Percentiles rank a stretch among this genome's conserved stretches.
Conservation (phyloP, 495 filamentous ascomycete species). For the Monascus purpureus region DNA sequence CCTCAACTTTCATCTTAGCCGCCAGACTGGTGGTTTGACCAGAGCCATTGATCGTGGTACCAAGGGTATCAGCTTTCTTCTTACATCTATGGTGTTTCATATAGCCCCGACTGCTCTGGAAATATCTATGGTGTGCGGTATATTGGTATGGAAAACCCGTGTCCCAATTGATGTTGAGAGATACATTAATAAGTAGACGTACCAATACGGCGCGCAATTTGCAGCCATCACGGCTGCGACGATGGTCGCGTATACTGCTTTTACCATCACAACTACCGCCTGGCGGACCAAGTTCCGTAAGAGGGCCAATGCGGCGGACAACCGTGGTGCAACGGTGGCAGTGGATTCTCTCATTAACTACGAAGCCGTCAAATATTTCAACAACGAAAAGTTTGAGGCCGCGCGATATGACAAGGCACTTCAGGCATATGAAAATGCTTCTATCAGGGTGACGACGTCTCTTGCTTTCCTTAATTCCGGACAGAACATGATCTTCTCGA, state of each 20-base stretch:
- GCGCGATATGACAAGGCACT: conserved; percentile 80
- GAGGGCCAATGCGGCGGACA: conserved; percentile 90
- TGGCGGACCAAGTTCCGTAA: conserved; percentile 96
- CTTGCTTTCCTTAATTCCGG: conserved; percentile 89
- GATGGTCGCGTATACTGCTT: conserved; percentile 86
- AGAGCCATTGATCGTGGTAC: conserved; percentile 93
- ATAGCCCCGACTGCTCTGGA: conserved; percentile 88
- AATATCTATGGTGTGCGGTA: conserved; percentile 90
- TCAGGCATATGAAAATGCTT: conserved; percentile 75
- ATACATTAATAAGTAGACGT: conserved; percentile 45
- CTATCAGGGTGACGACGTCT: conserved; percentile 92
- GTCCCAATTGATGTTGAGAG: neutral
- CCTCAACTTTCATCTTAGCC: conserved; percentile 81
- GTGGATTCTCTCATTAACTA: conserved; percentile 97
- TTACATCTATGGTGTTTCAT: conserved; percentile 98
- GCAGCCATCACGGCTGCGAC: conserved; percentile 81
- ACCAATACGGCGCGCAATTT: conserved; percentile 85
- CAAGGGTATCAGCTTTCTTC: conserved; percentile 91
- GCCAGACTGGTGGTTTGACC: conserved; percentile 89
- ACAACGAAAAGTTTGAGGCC: conserved; percentile 92
- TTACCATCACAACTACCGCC: conserved; percentile 88
- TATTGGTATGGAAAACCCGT: conserved; percentile 34
- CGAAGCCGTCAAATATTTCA: conserved; percentile 98
- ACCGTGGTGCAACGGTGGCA: conserved; percentile 85
- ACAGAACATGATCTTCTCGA: conserved; percentile 96